Conservation (phyloP, 2,329 filamentous ascomycete genomes). For the Diaporthe sp. region DNA sequence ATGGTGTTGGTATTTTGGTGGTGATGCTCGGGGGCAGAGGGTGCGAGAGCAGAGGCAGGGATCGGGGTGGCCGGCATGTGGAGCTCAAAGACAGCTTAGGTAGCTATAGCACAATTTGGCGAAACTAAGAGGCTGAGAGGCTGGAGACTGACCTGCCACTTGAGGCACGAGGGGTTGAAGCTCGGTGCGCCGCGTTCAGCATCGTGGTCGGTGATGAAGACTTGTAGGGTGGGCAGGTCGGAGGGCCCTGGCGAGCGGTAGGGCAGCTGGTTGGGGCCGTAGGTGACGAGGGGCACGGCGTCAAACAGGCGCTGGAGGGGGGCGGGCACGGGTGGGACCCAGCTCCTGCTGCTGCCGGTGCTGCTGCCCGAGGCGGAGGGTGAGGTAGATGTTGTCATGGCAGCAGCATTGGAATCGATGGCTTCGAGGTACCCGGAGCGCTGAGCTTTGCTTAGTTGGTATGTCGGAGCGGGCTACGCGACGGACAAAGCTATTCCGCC, state of each 20-base stretch:
- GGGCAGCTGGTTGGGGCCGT: constrained; percentile 82
- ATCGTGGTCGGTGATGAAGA: constrained; percentile 80
- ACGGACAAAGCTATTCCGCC: constrained; percentile 22
- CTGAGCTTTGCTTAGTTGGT: constrained; percentile 14
- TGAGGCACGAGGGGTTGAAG: constrained; percentile 93
- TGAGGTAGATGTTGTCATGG: constrained; percentile 35
- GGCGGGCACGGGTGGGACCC: constrained; percentile 72
- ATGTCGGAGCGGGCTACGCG: constrained; percentile 13
- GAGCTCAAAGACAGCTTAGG: not conserved
- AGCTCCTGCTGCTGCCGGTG: constrained; percentile 45
- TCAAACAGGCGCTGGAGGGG: constrained; percentile 89
- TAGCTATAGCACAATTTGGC: not conserved
- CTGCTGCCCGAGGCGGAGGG: constrained; percentile 42
- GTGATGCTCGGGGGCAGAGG: not conserved
- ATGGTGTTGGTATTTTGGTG: not conserved
- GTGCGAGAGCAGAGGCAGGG: not conserved
- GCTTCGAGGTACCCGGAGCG: not conserved
- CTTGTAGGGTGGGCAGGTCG: constrained; percentile 73
- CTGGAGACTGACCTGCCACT: constrained; percentile 84
- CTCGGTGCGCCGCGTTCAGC: constrained; percentile 76
- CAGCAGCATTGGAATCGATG: constrained; percentile 26
- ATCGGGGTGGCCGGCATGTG: not conserved
- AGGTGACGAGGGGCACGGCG: constrained; percentile 82
- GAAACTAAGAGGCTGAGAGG: too few species aligned
- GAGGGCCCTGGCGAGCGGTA: constrained; percentile 64